Evolutionary conservation across 1,284 basidiomycete species (phyloP).

Genomic region (Rhodotorula sp.): DNA sequence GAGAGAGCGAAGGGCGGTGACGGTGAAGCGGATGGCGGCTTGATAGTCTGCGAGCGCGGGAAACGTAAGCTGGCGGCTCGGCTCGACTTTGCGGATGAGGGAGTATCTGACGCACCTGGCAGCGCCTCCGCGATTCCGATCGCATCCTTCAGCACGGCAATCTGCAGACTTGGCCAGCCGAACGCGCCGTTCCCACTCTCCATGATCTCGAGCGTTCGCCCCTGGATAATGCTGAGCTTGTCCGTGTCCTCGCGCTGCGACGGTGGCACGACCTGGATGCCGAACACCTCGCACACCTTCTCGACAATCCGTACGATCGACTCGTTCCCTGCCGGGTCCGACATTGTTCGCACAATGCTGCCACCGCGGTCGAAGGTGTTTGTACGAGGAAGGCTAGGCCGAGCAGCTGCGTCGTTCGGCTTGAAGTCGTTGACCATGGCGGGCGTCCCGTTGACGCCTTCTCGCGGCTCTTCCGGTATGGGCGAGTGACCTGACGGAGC

Average conservation of each 20-base stretch:
- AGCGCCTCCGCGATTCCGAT: conserved; percentile 84
- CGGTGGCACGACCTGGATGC: conserved; percentile 55
- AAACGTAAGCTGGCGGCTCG: conserved; percentile 13
- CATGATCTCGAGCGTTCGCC: conserved; percentile 41
- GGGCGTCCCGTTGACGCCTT: too few species aligned
- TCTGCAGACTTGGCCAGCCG: conserved; percentile 91
- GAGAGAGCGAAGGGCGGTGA: conserved; percentile 39
- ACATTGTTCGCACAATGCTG: conserved; percentile 31
- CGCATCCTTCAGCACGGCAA: conserved; percentile 85
- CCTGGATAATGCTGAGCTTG: conserved; percentile 20
- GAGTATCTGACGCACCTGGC: conserved; percentile 63
- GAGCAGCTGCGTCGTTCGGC: background rate
- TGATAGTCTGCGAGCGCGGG: conserved; percentile 44
- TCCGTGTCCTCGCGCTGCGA: background rate
- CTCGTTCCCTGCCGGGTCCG: conserved; percentile 65
- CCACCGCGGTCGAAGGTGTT: background rate
- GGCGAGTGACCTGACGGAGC: conserved; percentile 8
- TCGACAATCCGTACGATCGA: conserved; percentile 71
- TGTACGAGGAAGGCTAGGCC: background rate
- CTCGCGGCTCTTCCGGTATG: conserved; percentile 20
- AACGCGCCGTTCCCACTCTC: conserved; percentile 53
- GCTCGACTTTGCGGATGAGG: conserved; percentile 28
- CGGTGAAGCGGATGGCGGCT: conserved; percentile 39
- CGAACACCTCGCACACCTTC: conserved; percentile 71
- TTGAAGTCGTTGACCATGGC: too few species aligned